phyloP scores from a whole-genome alignment of 2,329 filamentous ascomycete species.

The Byssothecium circinans region DNA sequence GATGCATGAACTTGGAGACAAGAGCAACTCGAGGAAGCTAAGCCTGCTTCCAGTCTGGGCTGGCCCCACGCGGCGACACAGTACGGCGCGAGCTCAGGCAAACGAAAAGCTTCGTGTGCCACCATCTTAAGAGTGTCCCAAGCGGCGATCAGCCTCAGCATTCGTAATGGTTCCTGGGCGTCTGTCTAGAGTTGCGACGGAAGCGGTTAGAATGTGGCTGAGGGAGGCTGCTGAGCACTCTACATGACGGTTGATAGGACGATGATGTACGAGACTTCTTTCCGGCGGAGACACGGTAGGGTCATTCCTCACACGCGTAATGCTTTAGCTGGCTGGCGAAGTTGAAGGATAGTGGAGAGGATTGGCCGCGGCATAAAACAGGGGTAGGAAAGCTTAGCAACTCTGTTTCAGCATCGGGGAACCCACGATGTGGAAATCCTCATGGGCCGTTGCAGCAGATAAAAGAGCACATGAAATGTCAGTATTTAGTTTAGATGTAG shows the following conservation, averaged over 20 bases:
- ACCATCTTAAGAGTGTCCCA: slow-evolving; percentile 12
- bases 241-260: slow-evolving; percentile 24
- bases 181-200: slow-evolving; percentile 10
- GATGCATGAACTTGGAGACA: slow-evolving; percentile 25
- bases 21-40: slow-evolving; percentile 19
- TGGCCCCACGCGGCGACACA: slow-evolving; percentile 19
- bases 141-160: slow-evolving; percentile 17
- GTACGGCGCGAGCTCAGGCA: slow-evolving; percentile 10
- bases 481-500: not conserved
- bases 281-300: slow-evolving; percentile 20
- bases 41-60: slow-evolving; percentile 13
- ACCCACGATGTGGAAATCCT: not conserved
- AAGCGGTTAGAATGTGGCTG: slow-evolving; percentile 15
- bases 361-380: slow-evolving; percentile 16
- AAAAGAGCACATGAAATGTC: not conserved
- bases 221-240: slow-evolving; percentile 13
- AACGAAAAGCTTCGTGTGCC: slow-evolving; percentile 22
- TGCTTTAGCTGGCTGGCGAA: slow-evolving; percentile 24
- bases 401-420: slow-evolving; percentile 26
- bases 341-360: slow-evolving; percentile 35
- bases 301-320: slow-evolving; percentile 37
- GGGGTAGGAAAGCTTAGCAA: slow-evolving; percentile 20
- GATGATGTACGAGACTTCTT: slow-evolving; percentile 10
- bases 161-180: slow-evolving; percentile 3
- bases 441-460: not conserved